These are phyloP conservation scores for Apiotrichum porosum DNA, from an alignment of 1,284 basidiomycete genomes.

Conservation along the genomic window DNA sequence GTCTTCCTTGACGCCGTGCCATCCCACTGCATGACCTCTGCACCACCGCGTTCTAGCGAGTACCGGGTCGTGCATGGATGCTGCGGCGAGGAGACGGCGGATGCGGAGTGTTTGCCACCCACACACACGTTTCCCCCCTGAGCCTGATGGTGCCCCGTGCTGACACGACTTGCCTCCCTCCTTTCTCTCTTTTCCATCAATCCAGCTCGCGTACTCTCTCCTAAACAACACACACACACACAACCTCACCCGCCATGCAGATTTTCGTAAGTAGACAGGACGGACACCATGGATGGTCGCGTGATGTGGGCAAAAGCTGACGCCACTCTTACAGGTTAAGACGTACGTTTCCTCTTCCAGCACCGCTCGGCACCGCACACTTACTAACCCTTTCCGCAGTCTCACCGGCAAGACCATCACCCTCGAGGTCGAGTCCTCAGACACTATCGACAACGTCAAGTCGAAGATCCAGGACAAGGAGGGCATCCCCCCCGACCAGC, in stretches of 20 bases:
- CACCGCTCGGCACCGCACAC: neutral
- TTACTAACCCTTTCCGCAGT: slow-evolving; percentile 49
- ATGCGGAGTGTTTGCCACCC: too few species aligned
- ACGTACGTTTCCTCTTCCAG: neutral
- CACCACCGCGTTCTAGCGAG: neutral
- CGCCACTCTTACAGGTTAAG: slow-evolving; percentile 3
- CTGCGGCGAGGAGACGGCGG: neutral
- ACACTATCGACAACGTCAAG: slow-evolving; percentile 61
- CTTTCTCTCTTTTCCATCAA: neutral
- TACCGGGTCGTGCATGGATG: neutral
- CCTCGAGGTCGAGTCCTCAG: slow-evolving; percentile 57
- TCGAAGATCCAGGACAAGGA: slow-evolving; percentile 58
- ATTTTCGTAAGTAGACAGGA: slow-evolving; percentile 28
- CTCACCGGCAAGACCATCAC: slow-evolving; percentile 58
- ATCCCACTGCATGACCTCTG: neutral
- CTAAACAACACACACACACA: neutral
- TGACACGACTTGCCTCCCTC: slow-evolving; percentile 1
- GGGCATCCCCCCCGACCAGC: slow-evolving; percentile 85
- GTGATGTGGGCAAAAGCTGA: neutral
- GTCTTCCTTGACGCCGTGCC: too few species aligned
- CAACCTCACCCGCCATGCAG: slow-evolving; percentile 18
- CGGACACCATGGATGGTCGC: too few species aligned
- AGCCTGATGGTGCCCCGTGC: neutral
- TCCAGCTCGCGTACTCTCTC: neutral
- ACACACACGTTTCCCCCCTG: too few species aligned